A percentile compares a stretch with the other conserved stretches of the same genome.
phyloP scores from a whole-genome alignment of 257 asterid species.

The Jacaranda copaia region DNA sequence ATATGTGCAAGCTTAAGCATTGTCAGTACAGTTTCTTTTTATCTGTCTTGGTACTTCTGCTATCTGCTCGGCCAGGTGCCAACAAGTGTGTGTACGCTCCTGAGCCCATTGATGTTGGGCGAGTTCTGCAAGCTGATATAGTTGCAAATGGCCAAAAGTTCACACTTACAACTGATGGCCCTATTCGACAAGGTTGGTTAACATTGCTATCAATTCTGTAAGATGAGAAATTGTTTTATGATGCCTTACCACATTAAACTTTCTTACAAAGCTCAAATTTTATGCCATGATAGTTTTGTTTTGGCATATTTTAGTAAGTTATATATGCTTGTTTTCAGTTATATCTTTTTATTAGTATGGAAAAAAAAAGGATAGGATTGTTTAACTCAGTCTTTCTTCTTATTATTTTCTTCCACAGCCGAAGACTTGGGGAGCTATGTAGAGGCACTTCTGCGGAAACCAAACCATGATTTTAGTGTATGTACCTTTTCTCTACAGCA shows the following conservation, averaged over 20 bases:
- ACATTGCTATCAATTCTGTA: background rate
- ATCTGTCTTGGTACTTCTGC: slow-evolving; percentile 16
- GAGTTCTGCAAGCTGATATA: slow-evolving; percentile 69
- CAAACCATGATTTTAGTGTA: slow-evolving; percentile 71
- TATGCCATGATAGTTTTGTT: background rate
- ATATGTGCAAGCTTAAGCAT: background rate
- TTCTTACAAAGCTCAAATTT: background rate
- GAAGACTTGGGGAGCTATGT: slow-evolving; percentile 59
- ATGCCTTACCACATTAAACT: slow-evolving; percentile 3
- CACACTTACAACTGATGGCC: slow-evolving; percentile 51
- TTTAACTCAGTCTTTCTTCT: too few relatives aligned
- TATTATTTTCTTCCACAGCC: slow-evolving; percentile 14
- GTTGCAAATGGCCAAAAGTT: slow-evolving; percentile 49
- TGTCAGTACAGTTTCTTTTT: background rate
- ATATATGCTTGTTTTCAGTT: background rate
- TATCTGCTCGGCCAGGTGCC: slow-evolving; percentile 54
- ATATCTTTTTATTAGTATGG: background rate
- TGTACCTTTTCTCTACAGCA: slow-evolving; percentile 12
- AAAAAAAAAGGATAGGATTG: too few relatives aligned
- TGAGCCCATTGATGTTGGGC: slow-evolving; percentile 73
- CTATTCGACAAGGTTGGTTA: slow-evolving; percentile 61
- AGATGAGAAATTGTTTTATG: background rate
- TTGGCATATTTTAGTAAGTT: slow-evolving; percentile 16
- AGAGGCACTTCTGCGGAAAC: slow-evolving; percentile 63
- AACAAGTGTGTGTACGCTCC: slow-evolving; percentile 74